Evolutionary conservation across 2,329 filamentous ascomycete genomes (phyloP).

Genomic region (Xylaria hypoxylon): DNA sequence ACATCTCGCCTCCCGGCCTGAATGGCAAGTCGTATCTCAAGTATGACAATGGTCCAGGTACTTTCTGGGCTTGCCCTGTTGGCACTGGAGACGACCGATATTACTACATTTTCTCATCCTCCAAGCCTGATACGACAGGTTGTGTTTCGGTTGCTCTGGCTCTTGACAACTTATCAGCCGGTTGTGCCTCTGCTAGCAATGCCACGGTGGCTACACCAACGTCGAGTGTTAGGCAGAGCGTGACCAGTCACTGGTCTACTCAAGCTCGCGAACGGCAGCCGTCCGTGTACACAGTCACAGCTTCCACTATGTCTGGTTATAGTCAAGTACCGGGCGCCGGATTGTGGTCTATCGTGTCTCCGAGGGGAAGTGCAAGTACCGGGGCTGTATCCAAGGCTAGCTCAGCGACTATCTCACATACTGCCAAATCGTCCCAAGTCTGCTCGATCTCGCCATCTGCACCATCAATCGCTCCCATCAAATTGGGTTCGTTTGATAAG

Average conservation of each 20-base stretch:
- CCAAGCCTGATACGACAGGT: conserved; percentile 40
- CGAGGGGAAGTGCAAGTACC: conserved; percentile 19
- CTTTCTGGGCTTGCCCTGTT: conserved; percentile 47
- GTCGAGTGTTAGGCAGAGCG: background rate
- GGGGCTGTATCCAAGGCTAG: conserved; percentile 4
- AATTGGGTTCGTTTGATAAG: conserved; percentile 39
- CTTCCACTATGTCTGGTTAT: conserved; percentile 20
- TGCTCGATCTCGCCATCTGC: conserved; percentile 44
- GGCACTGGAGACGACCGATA: conserved; percentile 34
- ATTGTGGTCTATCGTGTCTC: conserved; percentile 23
- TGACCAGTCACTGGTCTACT: conserved; percentile 11
- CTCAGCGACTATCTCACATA: conserved; percentile 12
- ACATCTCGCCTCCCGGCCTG: conserved; percentile 32
- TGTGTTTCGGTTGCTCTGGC: conserved; percentile 44
- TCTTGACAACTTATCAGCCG: conserved; percentile 40
- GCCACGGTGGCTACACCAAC: conserved; percentile 6
- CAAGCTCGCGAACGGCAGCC: conserved; percentile 13
- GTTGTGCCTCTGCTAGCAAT: conserved; percentile 34
- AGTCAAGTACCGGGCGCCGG: conserved; percentile 25
- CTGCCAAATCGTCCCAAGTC: conserved; percentile 28
- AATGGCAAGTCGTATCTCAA: conserved; percentile 44
- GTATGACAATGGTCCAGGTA: conserved; percentile 42
- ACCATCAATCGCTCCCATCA: conserved; percentile 47
- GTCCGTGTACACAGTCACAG: conserved; percentile 5
- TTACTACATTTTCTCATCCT: conserved; percentile 46